Evolutionary conservation across 495 filamentous ascomycete species (phyloP).

Genomic region (Apodospora peruviana): DNA sequence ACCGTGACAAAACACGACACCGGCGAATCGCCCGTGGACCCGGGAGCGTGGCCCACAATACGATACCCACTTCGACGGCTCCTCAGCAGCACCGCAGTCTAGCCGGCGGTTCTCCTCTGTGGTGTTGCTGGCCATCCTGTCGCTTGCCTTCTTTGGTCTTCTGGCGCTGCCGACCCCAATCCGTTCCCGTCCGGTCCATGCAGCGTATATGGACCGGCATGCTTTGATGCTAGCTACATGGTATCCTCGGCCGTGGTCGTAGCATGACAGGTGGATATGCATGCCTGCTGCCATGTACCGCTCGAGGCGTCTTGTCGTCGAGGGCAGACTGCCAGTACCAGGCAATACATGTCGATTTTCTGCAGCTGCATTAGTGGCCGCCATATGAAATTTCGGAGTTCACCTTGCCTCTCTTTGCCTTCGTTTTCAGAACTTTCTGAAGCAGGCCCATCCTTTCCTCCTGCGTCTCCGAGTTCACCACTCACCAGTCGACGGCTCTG

Average conservation of each 20-base stretch:
- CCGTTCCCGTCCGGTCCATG: slow-evolving; percentile 27
- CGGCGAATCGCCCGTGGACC: slow-evolving; percentile 26
- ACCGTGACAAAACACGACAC: slow-evolving; percentile 10
- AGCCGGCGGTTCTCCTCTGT: background rate
- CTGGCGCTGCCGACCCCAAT: background rate
- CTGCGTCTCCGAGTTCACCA: slow-evolving; percentile 14
- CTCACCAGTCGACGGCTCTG: slow-evolving; percentile 17
- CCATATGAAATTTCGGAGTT: slow-evolving; percentile 36
- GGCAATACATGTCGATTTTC: slow-evolving; percentile 23
- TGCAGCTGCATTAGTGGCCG: slow-evolving; percentile 52
- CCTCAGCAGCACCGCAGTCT: background rate
- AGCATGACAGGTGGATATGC: slow-evolving; percentile 33
- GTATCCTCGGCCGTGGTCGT: slow-evolving; percentile 13
- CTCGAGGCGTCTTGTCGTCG: slow-evolving; percentile 13
- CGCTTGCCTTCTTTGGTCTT: background rate
- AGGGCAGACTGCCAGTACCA: slow-evolving; percentile 18
- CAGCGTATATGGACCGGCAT: slow-evolving; percentile 31
- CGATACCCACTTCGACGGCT: background rate
- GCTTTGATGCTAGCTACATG: slow-evolving; percentile 24
- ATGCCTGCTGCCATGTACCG: slow-evolving; percentile 33
- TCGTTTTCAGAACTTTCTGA: slow-evolving; percentile 13
- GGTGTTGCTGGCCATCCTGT: background rate
- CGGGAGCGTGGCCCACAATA: slow-evolving; percentile 14
- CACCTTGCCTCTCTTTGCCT: slow-evolving; percentile 13
- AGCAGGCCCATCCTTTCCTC: slow-evolving; percentile 34